Base-by-base conservation (phyloP, 169 alveolate species). In the Plasmodium falciparum region DNA sequence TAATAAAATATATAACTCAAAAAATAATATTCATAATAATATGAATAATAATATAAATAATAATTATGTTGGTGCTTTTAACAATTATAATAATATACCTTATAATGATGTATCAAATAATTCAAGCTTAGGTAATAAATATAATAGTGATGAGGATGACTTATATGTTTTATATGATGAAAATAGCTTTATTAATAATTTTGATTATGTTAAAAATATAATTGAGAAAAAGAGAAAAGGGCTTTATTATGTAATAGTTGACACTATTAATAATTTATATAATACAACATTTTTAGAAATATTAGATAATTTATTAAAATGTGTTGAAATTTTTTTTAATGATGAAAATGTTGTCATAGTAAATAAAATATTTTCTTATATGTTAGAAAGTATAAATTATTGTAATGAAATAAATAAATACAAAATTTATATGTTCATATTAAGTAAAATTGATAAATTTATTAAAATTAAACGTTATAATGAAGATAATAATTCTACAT, bases 381-480 rank as follows among this genome's bases (percentile, higher is more conserved):
- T 78, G 89, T 78, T 78, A 45, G 67, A 78, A 58, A 58, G 78
- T 9, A 22, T 59, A 50, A 52, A 59, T 49, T 78, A 65, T 59
- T 65, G 71, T n/a, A 78, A 33, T 15, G 89, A 65, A 52, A 2
- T 67, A 20, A 78, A 66, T 70, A 78, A 78, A 71, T 78, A 78
- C 54, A 78, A 78, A 78, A 78, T 78, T 52, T 78, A 78, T 59
- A 45, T 26, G 29, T 78, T 59, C 15, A 78, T 78, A 22, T 49
- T 78, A 43, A 66, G 78, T 61, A 78, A 78, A 66, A 78, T 78
- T 13, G 89, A 78, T 59, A 63, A 15, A 66, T 71, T 78, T 66
- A 66, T 78, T 59, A 78, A 78, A 71, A 78, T 49, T 2, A 56
- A 56, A 56, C 49, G 66, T 65, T 59, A 73, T 9, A 61, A 74